A percentile compares a stretch with the other conserved stretches of the same genome.
phyloP scores from a whole-genome alignment of 2,329 filamentous ascomycete species.

The Stemphylium beticola region DNA sequence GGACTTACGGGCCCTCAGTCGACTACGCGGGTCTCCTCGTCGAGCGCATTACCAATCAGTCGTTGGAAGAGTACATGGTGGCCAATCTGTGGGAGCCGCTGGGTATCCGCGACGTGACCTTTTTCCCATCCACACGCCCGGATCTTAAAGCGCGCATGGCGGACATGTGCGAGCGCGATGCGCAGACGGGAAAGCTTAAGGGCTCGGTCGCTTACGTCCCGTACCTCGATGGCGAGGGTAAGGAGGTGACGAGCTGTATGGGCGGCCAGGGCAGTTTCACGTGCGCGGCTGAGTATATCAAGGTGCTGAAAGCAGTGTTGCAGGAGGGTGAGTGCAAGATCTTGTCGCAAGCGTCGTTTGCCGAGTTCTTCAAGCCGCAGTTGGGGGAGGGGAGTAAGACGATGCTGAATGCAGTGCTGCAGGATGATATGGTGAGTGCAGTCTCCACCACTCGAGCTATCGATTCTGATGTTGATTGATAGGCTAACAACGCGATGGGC shows the following conservation, averaged over 20 bases:
- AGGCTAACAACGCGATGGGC: slow-evolving; percentile 35
- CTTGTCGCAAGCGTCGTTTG: slow-evolving; percentile 23
- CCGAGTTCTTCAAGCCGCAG: slow-evolving; percentile 42
- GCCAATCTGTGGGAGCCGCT: slow-evolving; percentile 56
- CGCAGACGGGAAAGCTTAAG: slow-evolving; percentile 18
- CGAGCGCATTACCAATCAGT: slow-evolving; percentile 51
- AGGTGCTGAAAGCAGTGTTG: slow-evolving; percentile 39
- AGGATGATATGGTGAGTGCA: slow-evolving; percentile 21
- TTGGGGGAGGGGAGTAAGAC: slow-evolving; percentile 22
- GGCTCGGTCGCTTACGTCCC: slow-evolving; percentile 7
- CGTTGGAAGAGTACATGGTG: slow-evolving; percentile 67
- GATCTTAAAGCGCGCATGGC: slow-evolving; percentile 30
- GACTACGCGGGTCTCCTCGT: slow-evolving; percentile 59
- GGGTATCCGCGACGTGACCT: slow-evolving; percentile 58
- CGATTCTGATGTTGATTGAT: background rate
- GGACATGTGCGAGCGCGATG: slow-evolving; percentile 38
- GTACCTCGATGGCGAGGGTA: slow-evolving; percentile 24
- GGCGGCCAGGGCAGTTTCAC: slow-evolving; percentile 37
- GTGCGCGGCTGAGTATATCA: slow-evolving; percentile 34
- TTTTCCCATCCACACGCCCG: slow-evolving; percentile 52
- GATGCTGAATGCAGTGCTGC: slow-evolving; percentile 46
- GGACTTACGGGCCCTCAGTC: slow-evolving; percentile 56
- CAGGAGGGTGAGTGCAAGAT: slow-evolving; percentile 33
- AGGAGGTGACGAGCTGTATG: slow-evolving; percentile 29
- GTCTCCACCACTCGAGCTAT: no score